phyloP scores from a whole-genome alignment of 2,329 filamentous ascomycete genomes.

The Fusarium nanum region DNA sequence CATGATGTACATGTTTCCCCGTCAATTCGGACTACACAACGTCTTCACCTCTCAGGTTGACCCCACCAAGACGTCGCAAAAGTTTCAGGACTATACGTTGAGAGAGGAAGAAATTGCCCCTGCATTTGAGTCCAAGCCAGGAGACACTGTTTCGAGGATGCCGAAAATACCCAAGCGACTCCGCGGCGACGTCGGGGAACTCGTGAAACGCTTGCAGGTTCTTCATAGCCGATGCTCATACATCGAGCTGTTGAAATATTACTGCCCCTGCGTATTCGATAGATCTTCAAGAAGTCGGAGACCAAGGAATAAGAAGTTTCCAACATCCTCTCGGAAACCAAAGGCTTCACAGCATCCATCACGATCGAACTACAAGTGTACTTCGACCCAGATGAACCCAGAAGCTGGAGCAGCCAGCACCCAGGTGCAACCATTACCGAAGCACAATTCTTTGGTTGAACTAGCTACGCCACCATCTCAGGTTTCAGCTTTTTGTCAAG shows the following conservation, averaged over 20 bases:
- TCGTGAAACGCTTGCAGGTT: conserved; percentile 76
- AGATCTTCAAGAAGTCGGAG: conserved; percentile 9
- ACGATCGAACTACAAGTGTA: conserved; percentile 27
- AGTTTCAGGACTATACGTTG: conserved; percentile 85
- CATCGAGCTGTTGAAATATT: conserved; percentile 78
- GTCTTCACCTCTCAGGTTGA: conserved; percentile 83
- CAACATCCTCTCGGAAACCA: conserved; percentile 1
- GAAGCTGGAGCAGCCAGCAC: conserved; percentile 11
- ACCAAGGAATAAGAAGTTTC: conserved; percentile 7
- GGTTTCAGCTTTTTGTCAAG: conserved; percentile 89
- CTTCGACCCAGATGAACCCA: conserved; percentile 5
- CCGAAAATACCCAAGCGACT: conserved; percentile 72
- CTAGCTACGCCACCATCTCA: conserved; percentile 73
- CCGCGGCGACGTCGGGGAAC: conserved; percentile 66
- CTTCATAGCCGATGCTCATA: conserved; percentile 83
- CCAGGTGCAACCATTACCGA: conserved; percentile 15
- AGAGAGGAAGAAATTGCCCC: conserved; percentile 82
- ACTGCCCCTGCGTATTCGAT: conserved; percentile 72
- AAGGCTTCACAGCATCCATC: conserved; percentile 5
- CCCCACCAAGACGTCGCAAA: conserved; percentile 73
- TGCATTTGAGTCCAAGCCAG: conserved; percentile 37
- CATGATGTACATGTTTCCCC: conserved; percentile 93
- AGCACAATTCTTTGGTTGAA: conserved; percentile 66
- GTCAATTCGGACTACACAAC: conserved; percentile 91
- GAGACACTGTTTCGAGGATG: conserved; percentile 12